Base-by-base conservation (phyloP, 805 yeast genomes). In the Barnettozyma siamensis region DNA sequence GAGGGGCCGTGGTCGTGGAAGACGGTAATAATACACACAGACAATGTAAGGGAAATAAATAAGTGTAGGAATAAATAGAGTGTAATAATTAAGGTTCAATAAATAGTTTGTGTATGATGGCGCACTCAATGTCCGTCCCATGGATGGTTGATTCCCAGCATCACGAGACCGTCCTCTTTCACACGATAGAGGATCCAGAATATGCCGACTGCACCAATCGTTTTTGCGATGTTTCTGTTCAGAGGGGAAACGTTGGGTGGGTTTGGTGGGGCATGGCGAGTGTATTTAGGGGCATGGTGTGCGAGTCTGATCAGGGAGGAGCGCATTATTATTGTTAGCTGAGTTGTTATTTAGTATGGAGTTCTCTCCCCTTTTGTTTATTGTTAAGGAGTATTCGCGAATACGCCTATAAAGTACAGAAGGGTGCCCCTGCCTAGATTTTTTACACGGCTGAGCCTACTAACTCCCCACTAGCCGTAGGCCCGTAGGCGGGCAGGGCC, bases 191-290 rank as follows among this genome's bases (percentile, higher is more conserved):
- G 72, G 47, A 87, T 74, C 85, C 91, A 87, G 64, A 85, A 87
- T 85, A 93, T 84, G 86, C 84, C 81, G 40, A 88, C 73, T 31
- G 91, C 95, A 10, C 95, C 95, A 33, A 87, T 70, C 17, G 72
- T 60, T 53, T 82, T 81, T 35, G 86, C 74, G 17, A 80, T 72
- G 63, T 78, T 69, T 43, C 75, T 71, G 55, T 80, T 73, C 32
- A 73, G 64, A 2, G 74, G 65, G 31, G 78, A 76, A 16, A 78
- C 78, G 51, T 82, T 80, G 26, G 93, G 91, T 45, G 70, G 70
- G 34, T 83, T 77, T 28, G 78, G 76, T 17, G 74, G 73, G 11
- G 84, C 83, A 52, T 80, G 86, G 53, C 64, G 60, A 21, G 57
- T 54, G 41, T 59, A 58, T 29, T 57, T 51, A 19, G 57, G 56